A percentile compares a stretch with the other conserved stretches of the same genome.
phyloP scores from a whole-genome alignment of 208 protist genomes.

The Blastocrithidia nonstop region DNA sequence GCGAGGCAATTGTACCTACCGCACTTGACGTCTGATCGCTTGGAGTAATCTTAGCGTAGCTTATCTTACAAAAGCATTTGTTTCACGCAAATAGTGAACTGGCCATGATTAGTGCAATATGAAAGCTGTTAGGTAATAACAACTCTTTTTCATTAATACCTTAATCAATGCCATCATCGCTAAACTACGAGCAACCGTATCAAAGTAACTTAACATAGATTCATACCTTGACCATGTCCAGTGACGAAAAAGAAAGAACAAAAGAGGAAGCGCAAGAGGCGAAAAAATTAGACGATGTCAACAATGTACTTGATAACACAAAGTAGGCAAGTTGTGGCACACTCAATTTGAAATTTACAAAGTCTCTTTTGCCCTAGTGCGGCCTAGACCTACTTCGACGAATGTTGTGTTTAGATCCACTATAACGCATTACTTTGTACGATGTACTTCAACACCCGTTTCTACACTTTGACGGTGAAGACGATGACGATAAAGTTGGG shows the following conservation, averaged over 20 bases:
- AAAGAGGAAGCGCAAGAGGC: background rate
- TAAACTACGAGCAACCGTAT: too few species aligned
- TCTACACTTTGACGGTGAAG: constrained; percentile 7
- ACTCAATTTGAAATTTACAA: constrained; percentile 44
- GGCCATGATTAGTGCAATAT: constrained; percentile 62
- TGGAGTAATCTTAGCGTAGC: constrained; percentile 76
- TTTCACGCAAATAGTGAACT: constrained; percentile 56
- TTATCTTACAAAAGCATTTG: constrained; percentile 59
- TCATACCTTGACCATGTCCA: too few species aligned
- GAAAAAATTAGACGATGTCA: background rate
- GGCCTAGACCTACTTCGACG: constrained; percentile 51
- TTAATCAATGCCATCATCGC: too few species aligned
- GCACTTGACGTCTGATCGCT: constrained; percentile 74
- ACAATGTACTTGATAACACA: too few species aligned
- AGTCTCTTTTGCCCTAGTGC: constrained; percentile 19
- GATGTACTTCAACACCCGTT: constrained; percentile 61
- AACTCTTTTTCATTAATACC: constrained; percentile 6
- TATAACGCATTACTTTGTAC: constrained; percentile 29
- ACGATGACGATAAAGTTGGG: constrained; percentile 18
- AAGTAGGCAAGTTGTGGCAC: constrained; percentile 17
- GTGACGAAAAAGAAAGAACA: background rate
- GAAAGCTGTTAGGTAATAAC: constrained; percentile 49
- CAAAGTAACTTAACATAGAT: too few species aligned
- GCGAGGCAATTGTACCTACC: constrained; percentile 28
- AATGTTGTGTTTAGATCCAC: constrained; percentile 40